Evolutionary conservation across 192 early-diverging fungal genomes (phyloP), one percentile per base, ranked within the genome.

Genomic region (Polychytrium aggregatum): DNA sequence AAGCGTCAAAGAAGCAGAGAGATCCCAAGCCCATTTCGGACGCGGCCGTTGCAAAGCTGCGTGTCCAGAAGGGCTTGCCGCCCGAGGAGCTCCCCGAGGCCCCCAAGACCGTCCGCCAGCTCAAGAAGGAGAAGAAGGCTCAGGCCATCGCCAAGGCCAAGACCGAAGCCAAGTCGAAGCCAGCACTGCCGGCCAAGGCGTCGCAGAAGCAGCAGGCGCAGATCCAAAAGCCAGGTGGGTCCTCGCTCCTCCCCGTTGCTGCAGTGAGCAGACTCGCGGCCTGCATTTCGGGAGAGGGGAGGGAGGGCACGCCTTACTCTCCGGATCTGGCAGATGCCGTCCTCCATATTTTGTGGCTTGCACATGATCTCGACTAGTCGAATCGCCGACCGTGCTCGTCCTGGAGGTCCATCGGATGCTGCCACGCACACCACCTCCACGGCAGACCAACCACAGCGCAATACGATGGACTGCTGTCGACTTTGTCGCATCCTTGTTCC

Each of bases 1-100:
- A 72, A 33, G 50, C 59, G 25, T 63, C 60, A 52, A 72, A 68
- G 46, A 55, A 64, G 41, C 70, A 72, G 53, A 31, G 54, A 41
- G 64, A 52, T 16, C 65, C 65, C 14, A 44, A 54, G n/a, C 62
- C 70, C 6, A 26, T 72, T 21, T 44, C 37, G 47, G 65, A 72
- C 31, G 31, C 25, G 13, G 39, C 55, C 11, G 26, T 68, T 22
- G 57, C 59, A n/a, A n/a, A n/a, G n/a, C n/a, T n/a, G n/a, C n/a
- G n/a, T 2, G 55, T 54, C 14, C 53, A 60, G 22, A 55, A 50
- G 18, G 53, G 50, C 24, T 49, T 53, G 59, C 63, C 44, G 29
- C 55, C 43, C 26, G 51, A 28, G 34, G 45, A 48, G 37, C 44
- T 33, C 55, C 37, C 41, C 29, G 31, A 61, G 39, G 43, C 41